Percentiles rank a stretch among this genome's conserved stretches.
Evolutionary conservation across 2,329 filamentous ascomycete species (phyloP).

Genomic region (Sclerotinia minor): DNA sequence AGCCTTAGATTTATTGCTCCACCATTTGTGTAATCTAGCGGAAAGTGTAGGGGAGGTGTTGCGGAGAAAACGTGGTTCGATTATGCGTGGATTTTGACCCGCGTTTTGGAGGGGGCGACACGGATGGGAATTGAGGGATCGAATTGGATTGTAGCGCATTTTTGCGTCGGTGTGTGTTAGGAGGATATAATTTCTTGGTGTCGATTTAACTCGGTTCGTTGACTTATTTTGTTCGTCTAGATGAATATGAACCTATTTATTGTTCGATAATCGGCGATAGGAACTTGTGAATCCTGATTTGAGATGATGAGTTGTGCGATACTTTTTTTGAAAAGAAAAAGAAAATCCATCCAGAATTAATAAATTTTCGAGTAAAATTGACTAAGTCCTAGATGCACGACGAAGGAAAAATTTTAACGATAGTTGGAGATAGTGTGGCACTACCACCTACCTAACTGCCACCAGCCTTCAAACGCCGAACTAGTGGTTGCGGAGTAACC

Average conservation of each 20-base stretch:
- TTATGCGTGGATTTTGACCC: background rate
- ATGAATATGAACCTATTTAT: background rate
- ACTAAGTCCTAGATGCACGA: background rate
- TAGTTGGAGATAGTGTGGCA: background rate
- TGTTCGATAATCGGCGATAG: background rate
- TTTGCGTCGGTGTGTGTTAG: background rate
- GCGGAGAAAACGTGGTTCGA: background rate
- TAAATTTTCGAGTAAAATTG: background rate
- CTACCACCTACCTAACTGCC: background rate
- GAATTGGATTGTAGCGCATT: slow-evolving; percentile 4
- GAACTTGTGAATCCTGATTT: background rate
- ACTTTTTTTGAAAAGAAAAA: background rate
- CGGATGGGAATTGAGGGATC: background rate
- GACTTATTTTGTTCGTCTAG: background rate
- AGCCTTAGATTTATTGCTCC: background rate
- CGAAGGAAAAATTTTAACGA: background rate
- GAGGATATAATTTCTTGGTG: too few species aligned
- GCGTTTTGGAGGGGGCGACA: background rate
- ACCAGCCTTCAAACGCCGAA: too few species aligned
- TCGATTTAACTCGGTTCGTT: background rate
- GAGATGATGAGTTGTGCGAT: background rate
- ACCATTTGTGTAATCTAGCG: background rate
- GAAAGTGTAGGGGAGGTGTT: background rate
- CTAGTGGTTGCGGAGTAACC: too few species aligned
- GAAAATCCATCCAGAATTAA: too few species aligned